Evolutionary conservation across 768 basidiomycete species (phyloP).

Genomic region (Tricholomella constricta): DNA sequence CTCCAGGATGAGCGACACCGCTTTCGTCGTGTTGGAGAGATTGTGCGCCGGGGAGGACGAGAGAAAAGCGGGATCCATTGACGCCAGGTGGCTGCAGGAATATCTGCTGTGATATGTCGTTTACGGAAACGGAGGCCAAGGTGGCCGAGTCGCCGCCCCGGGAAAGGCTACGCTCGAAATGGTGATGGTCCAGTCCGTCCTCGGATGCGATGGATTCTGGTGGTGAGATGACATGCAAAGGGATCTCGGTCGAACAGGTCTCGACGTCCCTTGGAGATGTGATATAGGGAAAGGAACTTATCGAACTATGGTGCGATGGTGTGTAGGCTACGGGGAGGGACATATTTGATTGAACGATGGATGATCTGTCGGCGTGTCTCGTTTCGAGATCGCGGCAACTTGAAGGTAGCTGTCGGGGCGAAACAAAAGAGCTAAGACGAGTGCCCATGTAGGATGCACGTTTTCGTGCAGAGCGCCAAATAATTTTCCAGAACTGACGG

Average conservation of each 20-base stretch:
- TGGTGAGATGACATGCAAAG: constrained; percentile 3
- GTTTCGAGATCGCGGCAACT: too few relatives aligned
- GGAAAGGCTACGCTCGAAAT: not conserved
- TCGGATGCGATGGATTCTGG: not conserved
- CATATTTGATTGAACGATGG: too few relatives aligned
- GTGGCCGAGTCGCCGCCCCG: not conserved
- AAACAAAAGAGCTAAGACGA: not conserved
- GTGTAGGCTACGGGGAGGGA: too few relatives aligned
- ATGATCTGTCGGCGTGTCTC: too few relatives aligned
- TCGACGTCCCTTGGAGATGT: too few relatives aligned
- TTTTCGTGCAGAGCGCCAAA: not conserved
- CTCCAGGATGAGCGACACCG: not conserved
- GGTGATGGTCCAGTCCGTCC: not conserved
- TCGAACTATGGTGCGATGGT: too few relatives aligned
- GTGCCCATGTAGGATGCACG: not conserved
- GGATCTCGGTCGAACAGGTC: not conserved
- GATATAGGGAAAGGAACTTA: too few relatives aligned
- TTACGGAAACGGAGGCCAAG: not conserved
- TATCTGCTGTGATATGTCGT: constrained; percentile 1
- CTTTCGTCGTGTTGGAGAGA: constrained; percentile 2
- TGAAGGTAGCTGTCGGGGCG: not conserved
- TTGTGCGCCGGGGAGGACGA: constrained; percentile 1
- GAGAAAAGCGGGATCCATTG: constrained; percentile 2
- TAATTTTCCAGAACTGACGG: not conserved
- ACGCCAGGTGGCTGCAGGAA: not conserved